phyloP scores from a whole-genome alignment of 2,329 filamentous ascomycete species.

The Hansfordia pulvinata region DNA sequence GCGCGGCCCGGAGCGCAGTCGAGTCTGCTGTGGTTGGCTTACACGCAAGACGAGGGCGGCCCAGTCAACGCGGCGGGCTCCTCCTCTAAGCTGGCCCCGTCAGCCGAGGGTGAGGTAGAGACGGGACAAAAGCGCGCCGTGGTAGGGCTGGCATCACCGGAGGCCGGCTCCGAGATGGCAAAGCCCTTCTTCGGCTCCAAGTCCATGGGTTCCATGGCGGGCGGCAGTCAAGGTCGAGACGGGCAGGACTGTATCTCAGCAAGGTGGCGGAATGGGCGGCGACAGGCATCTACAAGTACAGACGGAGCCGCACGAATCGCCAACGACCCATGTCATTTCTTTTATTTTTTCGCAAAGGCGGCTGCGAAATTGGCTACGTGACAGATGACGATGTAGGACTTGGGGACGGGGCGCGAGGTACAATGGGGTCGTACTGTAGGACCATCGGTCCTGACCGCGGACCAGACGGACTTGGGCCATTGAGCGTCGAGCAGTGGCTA shows the following conservation, averaged over 20 bases:
- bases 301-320: constrained; percentile 13
- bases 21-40: no score
- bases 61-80: no score
- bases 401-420: constrained; percentile 11
- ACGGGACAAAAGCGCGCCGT: no score
- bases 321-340: constrained; percentile 16
- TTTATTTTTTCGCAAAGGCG: constrained; percentile 16
- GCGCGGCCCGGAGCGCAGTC: no score
- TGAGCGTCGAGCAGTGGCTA: constrained; percentile 15
- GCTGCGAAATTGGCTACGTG: constrained; percentile 9
- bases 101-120: no score
- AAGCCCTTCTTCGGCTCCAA: constrained; percentile 13
- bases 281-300: constrained; percentile 6
- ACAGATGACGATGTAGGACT: constrained; percentile 19
- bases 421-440: constrained; percentile 16
- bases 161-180: constrained; percentile 9
- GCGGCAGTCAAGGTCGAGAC: no score
- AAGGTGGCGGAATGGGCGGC: no score
- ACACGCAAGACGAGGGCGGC: constrained; percentile 16
- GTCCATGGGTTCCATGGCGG: no score
- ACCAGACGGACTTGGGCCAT: constrained; percentile 11
- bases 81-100: no score
- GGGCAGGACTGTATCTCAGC: no score
- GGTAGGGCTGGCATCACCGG: constrained; percentile 10
- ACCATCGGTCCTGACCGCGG: constrained; percentile 15